Conservation (phyloP, 257 asterid species). For the Buddleja alternifolia region DNA sequence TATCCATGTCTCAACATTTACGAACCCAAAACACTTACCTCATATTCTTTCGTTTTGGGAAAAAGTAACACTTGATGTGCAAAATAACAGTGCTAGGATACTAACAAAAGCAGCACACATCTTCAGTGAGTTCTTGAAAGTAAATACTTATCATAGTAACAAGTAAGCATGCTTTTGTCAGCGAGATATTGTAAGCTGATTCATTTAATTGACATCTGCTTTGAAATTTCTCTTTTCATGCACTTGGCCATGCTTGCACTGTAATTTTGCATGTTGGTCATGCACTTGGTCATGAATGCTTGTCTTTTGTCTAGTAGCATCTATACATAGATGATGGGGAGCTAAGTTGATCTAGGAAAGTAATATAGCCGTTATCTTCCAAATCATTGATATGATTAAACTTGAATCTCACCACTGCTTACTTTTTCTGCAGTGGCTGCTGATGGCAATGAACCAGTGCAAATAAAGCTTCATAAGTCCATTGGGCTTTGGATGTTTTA, state of each 20-base stretch:
- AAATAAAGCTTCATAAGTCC: slow-evolving; percentile 86
- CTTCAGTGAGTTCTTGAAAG: too few relatives aligned
- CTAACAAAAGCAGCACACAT: too few relatives aligned
- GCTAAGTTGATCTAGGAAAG: background rate
- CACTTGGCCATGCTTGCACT: too few relatives aligned
- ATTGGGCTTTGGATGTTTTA: slow-evolving; percentile 89
- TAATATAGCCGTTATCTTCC: background rate
- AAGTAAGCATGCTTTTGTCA: too few relatives aligned
- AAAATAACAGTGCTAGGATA: too few relatives aligned
- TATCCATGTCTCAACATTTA: background rate
- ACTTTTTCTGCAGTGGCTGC: slow-evolving; percentile 74
- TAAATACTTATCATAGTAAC: too few relatives aligned
- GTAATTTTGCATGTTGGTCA: background rate
- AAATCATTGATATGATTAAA: slow-evolving; percentile 1
- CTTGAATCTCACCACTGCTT: slow-evolving; percentile 25
- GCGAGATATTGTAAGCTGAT: too few relatives aligned
- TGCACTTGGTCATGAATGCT: slow-evolving; percentile 6
- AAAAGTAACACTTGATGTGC: too few relatives aligned
- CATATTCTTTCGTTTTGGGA: too few relatives aligned
- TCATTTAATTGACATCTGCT: too few relatives aligned
- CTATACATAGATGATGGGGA: slow-evolving; percentile 4
- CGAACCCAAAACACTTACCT: too few relatives aligned
- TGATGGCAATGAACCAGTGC: slow-evolving; percentile 93
- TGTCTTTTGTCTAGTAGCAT: slow-evolving; percentile 7
- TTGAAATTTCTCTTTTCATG: too few relatives aligned